Conservation (phyloP, 805 yeast species). For the Candida endomychidarum region DNA sequence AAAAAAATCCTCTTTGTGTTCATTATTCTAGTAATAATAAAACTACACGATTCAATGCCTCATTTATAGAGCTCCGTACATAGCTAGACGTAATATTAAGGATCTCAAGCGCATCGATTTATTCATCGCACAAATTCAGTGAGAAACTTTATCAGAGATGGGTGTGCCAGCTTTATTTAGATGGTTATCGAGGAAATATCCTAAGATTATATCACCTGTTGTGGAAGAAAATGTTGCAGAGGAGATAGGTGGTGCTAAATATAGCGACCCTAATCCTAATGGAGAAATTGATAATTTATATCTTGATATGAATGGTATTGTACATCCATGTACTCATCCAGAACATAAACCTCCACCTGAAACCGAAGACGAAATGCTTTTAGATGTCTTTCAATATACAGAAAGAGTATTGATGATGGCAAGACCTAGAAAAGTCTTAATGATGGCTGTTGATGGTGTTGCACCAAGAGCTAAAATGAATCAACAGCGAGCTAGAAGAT, state of each 20-base stretch:
- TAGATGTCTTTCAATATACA: constrained; percentile 89
- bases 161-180: constrained; percentile 98
- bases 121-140: neutral
- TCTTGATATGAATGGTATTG: constrained; percentile 98
- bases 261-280: constrained; percentile 80
- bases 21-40: too few species aligned
- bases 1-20: too few species aligned
- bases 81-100: too few species aligned
- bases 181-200: constrained; percentile 92
- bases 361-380: constrained; percentile 94
- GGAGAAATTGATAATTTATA: constrained; percentile 94
- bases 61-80: neutral
- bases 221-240: constrained; percentile 69
- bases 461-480: constrained; percentile 99
- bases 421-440: constrained; percentile 85
- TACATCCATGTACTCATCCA: constrained; percentile 98
- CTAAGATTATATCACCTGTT: constrained; percentile 90
- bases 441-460: constrained; percentile 98
- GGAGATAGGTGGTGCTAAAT: constrained; percentile 65
- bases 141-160: constrained; percentile 38
- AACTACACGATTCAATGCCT: too few species aligned
- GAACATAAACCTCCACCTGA: constrained; percentile 95
- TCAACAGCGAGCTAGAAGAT: constrained; percentile 92
- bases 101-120: constrained; percentile 1
- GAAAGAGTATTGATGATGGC: constrained; percentile 92